These are phyloP conservation scores for Phytophthora hibernalis DNA, from an alignment of 352 stramenopile genomes.

Conservation along the genomic window DNA sequence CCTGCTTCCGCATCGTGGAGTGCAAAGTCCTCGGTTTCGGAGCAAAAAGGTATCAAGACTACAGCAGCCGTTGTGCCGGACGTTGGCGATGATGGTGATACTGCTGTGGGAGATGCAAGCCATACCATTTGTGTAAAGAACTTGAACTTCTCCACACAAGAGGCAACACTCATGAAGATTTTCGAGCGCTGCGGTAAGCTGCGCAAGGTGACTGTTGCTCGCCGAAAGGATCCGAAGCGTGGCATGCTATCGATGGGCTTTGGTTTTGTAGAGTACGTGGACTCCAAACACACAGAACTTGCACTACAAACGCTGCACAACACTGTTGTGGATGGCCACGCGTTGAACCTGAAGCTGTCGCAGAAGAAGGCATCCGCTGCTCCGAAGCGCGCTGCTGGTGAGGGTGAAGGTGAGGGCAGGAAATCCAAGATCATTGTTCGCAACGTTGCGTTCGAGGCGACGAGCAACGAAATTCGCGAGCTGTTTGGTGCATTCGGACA, in stretches of 20 bases:
- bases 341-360: constrained; percentile 95
- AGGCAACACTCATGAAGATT: constrained; percentile 85
- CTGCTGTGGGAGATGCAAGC: constrained; percentile 64
- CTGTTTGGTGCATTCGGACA: constrained; percentile 98
- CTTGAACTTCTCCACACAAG: constrained; percentile 97
- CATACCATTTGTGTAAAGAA: constrained; percentile 99
- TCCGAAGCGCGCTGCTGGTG: constrained; percentile 49
- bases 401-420: constrained; percentile 37
- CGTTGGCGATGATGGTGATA: constrained; percentile 70
- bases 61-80: constrained; percentile 56
- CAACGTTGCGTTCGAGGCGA: constrained; percentile 99
- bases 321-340: constrained; percentile 95
- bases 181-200: constrained; percentile 77
- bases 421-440: constrained; percentile 98
- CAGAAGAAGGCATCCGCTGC: constrained; percentile 80
- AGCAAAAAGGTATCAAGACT: constrained; percentile 68
- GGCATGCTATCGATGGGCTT: constrained; percentile 97
- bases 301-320: constrained; percentile 80
- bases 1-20: constrained; percentile 26
- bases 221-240: constrained; percentile 82
- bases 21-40: constrained; percentile 11
- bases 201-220: constrained; percentile 88
- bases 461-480: constrained; percentile 95
- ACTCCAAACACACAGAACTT: constrained; percentile 85
- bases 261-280: constrained; percentile 98